These are phyloP conservation scores for Pythium pectinolyticum DNA, from an alignment of 352 stramenopile genomes.

Conservation along the genomic window DNA sequence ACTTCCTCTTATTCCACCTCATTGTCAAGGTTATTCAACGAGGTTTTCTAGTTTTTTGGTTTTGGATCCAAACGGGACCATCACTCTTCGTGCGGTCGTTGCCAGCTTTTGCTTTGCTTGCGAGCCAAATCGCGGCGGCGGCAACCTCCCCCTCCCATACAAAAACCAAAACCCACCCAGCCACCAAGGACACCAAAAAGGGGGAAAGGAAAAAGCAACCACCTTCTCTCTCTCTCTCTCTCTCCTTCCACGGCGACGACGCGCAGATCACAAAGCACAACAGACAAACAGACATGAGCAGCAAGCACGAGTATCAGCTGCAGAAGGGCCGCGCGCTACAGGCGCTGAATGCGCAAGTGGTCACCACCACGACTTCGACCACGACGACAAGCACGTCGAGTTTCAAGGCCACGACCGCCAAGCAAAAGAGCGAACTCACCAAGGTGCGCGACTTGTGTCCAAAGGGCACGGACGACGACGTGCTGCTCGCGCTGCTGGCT, in stretches of 20 bases:
- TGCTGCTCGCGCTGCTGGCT: slow-evolving; percentile 68
- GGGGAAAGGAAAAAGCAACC: no score
- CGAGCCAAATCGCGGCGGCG: slow-evolving; percentile 10
- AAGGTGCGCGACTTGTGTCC: slow-evolving; percentile 83
- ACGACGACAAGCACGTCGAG: not conserved
- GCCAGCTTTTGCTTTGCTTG: slow-evolving; percentile 18
- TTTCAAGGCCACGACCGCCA: slow-evolving; percentile 30
- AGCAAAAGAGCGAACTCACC: slow-evolving; percentile 60
- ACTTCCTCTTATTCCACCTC: slow-evolving; percentile 13
- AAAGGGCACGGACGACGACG: slow-evolving; percentile 71
- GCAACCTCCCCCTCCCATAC: slow-evolving; percentile 10
- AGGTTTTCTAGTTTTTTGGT: slow-evolving; percentile 22
- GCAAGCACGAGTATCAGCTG: slow-evolving; percentile 79
- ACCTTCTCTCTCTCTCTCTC: slow-evolving; percentile 10
- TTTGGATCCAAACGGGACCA: slow-evolving; percentile 23
- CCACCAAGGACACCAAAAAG: slow-evolving; percentile 1
- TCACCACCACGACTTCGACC: slow-evolving; percentile 31
- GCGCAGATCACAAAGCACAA: slow-evolving; percentile 32
- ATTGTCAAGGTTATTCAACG: slow-evolving; percentile 8
- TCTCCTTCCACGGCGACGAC: no score
- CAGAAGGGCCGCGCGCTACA: slow-evolving; percentile 83
- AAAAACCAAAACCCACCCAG: slow-evolving; percentile 9
- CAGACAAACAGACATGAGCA: slow-evolving; percentile 60
- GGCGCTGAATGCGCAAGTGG: slow-evolving; percentile 59
- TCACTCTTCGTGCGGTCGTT: slow-evolving; percentile 28